Evolutionary conservation across 306 rosid genomes (phyloP).

Genomic region (Nissolia schottii): DNA sequence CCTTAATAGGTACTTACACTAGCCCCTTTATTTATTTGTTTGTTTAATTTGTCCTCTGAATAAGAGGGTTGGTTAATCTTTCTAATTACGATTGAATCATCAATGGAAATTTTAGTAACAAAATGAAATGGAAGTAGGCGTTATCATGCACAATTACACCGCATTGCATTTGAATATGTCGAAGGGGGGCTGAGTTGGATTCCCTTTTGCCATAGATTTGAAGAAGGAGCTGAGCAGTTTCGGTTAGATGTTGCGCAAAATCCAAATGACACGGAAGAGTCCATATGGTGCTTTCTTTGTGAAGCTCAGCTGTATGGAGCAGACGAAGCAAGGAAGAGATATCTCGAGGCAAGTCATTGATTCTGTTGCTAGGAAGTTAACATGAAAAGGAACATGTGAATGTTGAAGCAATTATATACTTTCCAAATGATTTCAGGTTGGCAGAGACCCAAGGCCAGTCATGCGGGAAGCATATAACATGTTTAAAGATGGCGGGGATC

Average conservation of each 20-base stretch:
- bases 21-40: not conserved
- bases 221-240: conserved; percentile 92
- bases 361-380: not conserved
- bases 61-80: not conserved
- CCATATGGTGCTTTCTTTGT: conserved; percentile 93
- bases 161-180: not conserved
- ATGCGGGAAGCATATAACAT: conserved; percentile 74
- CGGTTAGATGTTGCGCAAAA: conserved; percentile 89
- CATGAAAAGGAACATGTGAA: not conserved
- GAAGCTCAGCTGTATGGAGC: conserved; percentile 86
- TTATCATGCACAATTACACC: not conserved
- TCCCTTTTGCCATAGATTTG: conserved; percentile 46
- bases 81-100: not conserved
- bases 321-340: conserved; percentile 65
- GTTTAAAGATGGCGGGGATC: conserved; percentile 89
- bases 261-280: conserved; percentile 92
- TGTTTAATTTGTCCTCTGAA: not conserved
- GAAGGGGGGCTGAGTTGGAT: not conserved
- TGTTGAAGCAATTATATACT: not conserved
- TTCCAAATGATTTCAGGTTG: conserved; percentile 60
- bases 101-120: not conserved
- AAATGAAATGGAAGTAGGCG: not conserved
- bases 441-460: conserved; percentile 70
- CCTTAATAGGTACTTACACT: conserved; percentile 54
- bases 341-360: conserved; percentile 61